Base-by-base conservation (phyloP, 495 filamentous ascomycete genomes). In the Aspergillus sparsus region DNA sequence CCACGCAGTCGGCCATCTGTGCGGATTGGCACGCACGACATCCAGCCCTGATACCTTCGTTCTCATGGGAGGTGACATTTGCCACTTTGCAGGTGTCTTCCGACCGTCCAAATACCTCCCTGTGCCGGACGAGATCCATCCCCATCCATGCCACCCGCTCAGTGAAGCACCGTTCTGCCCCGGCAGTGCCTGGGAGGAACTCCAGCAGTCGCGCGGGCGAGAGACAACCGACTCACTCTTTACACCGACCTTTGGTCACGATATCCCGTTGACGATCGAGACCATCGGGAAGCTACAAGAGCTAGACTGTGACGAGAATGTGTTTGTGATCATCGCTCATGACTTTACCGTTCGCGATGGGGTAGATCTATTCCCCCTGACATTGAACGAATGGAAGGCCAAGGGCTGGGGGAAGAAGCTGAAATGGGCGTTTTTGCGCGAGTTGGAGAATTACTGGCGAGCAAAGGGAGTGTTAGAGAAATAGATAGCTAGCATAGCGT, bases 51-150 rank as follows among this genome's bases (percentile, higher is more conserved):
- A 80, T 16, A 80, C 77, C 0, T 77, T 74, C 36, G 60, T 74
- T 0, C 64, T 77, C 2, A 56, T 80, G 27, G 72, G 67, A 11
- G 85, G 80, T 9, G 85, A 87, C 61, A 68, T 73, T 4, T 76
- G 79, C 27, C 84, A 87, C 49, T 77, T 83, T 62, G 68, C 69
- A 1, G 84, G 82, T 32, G 71, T 79, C 46, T 70, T 87, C 15
- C 73, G 85, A 5, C 86, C 85, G 0, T 77, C 77, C 13, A 55
- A 62, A n/a, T 77, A 74, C 42, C 56, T 66, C 1, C 68, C 66
- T 7, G 21, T 72, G 1, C 71, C 71, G 1, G 31, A 53, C 0
- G 34, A 36, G 0, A 58, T 68, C 5, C 31, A 7, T 0, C 56
- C 56, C 0, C 36, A 52, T 27, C 56, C 56, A 10, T 44, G 55